These are phyloP conservation scores for Chaetomium sp. DNA, from an alignment of 2,329 filamentous ascomycete species.

Conservation along the genomic window DNA sequence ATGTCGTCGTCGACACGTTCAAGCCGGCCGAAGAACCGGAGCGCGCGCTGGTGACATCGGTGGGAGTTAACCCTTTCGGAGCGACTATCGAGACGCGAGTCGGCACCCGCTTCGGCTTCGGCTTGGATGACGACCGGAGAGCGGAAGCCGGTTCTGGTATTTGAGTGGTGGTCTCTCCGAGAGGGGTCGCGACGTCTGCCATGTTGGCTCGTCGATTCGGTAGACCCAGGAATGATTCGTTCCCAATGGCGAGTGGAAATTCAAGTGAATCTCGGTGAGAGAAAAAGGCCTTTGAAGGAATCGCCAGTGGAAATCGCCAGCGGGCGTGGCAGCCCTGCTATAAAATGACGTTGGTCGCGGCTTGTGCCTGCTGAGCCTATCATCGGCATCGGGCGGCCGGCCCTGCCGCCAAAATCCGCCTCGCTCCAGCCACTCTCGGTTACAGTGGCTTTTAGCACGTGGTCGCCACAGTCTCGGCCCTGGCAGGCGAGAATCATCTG, in stretches of 20 bases:
- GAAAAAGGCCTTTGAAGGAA: conserved; percentile 18
- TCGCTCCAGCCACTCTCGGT: conserved; percentile 11
- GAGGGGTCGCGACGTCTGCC: conserved; percentile 29
- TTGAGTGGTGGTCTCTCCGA: conserved; percentile 17
- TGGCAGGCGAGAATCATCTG: not conserved
- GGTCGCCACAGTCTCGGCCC: conserved; percentile 5
- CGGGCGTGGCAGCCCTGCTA: conserved; percentile 6
- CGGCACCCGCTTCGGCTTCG: conserved; percentile 27
- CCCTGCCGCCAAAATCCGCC: conserved; percentile 5
- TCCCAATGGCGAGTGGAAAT: conserved; percentile 7
- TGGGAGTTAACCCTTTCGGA: conserved; percentile 23
- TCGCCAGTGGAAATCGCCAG: not conserved
- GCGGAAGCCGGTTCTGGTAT: conserved; percentile 25
- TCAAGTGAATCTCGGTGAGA: conserved; percentile 22
- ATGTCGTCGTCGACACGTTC: conserved; percentile 32
- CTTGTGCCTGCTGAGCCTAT: conserved; percentile 18
- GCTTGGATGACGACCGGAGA: conserved; percentile 24
- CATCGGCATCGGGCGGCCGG: not conserved
- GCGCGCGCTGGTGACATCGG: conserved; percentile 21
- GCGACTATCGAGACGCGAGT: conserved; percentile 33
- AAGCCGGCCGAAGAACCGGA: conserved; percentile 24
- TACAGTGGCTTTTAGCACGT: conserved; percentile 9
- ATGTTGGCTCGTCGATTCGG: conserved; percentile 22
- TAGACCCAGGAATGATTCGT: conserved; percentile 12
- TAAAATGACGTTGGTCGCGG: conserved; percentile 9